Evolutionary conservation across 1,284 basidiomycete genomes (phyloP).

Genomic region (Moesziomyces parantarcticus): DNA sequence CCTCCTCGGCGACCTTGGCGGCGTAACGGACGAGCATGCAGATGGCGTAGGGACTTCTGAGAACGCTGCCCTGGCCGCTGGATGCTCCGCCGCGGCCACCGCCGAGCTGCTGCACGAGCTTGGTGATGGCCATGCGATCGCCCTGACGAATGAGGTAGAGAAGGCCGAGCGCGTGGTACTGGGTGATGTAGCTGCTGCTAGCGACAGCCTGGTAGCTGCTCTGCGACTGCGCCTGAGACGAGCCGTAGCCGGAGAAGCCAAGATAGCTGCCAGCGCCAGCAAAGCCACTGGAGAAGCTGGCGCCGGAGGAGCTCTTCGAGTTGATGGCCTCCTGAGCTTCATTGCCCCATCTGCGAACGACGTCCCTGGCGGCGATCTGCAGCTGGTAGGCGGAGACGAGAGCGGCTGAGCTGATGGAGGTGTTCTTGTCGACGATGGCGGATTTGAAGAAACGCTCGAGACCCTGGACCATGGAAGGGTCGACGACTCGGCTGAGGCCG

Average conservation of each 20-base stretch:
- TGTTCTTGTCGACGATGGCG: constrained; percentile 96
- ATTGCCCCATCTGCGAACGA: constrained; percentile 90
- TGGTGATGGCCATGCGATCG: constrained; percentile 98
- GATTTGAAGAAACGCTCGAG: constrained; percentile 99
- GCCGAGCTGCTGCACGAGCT: constrained; percentile 91
- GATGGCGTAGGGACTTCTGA: constrained; percentile 97
- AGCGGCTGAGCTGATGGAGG: constrained; percentile 94
- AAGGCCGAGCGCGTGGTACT: constrained; percentile 96
- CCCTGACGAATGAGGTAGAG: constrained; percentile 95
- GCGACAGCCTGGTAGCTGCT: constrained; percentile 81
- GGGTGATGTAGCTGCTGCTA: constrained; percentile 79
- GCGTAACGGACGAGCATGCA: constrained; percentile 99
- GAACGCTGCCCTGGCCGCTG: constrained; percentile 75
- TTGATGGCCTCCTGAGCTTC: constrained; percentile 97
- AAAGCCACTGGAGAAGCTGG: constrained; percentile 64
- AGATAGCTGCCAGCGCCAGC: constrained; percentile 70
- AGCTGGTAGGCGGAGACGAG: constrained; percentile 97
- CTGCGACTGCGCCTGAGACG: constrained; percentile 67
- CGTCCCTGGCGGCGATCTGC: constrained; percentile 90
- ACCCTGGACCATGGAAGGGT: constrained; percentile 97
- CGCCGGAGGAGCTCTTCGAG: constrained; percentile 51
- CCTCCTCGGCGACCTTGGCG: constrained; percentile 96
- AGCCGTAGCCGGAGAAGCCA: constrained; percentile 52
- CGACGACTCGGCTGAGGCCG: constrained; percentile 94
- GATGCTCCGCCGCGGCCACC: constrained; percentile 75